Evolutionary conservation across 2,329 filamentous ascomycete genomes (phyloP).

Genomic region (Stagonosporopsis chrysanthemi): DNA sequence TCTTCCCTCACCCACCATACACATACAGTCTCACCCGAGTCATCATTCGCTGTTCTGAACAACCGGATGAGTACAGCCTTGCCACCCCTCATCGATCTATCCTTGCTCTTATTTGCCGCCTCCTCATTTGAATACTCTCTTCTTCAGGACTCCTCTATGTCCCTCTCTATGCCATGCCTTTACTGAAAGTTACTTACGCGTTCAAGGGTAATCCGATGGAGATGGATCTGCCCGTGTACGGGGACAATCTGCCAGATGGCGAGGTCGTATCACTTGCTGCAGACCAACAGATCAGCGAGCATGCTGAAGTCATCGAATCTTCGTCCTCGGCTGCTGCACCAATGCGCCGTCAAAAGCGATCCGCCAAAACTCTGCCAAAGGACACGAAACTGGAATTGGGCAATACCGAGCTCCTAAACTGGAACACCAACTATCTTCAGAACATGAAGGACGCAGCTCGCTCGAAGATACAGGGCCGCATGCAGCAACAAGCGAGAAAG

Average conservation of each 20-base stretch:
- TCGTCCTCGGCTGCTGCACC: conserved; percentile 52
- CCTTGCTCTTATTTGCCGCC: neutral
- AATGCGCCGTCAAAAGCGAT: conserved; percentile 48
- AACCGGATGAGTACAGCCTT: neutral
- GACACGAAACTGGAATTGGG: conserved; percentile 62
- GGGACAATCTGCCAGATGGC: conserved; percentile 44
- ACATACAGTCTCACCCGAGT: conserved; percentile 11
- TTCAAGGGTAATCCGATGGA: conserved; percentile 40
- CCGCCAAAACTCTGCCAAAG: conserved; percentile 52
- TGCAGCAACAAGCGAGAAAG: conserved; percentile 62
- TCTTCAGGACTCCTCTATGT: too few species aligned
- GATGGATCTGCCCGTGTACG: conserved; percentile 43
- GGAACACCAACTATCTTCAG: conserved; percentile 64
- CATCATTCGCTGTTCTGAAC: neutral
- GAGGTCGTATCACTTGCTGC: conserved; percentile 34
- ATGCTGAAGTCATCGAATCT: conserved; percentile 40
- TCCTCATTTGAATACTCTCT: too few species aligned
- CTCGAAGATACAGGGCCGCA: conserved; percentile 55
- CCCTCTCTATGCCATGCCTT: neutral
- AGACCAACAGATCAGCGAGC: conserved; percentile 20
- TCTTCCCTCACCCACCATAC: conserved; percentile 1
- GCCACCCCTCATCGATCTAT: neutral
- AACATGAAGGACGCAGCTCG: conserved; percentile 64
- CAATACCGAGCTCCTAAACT: conserved; percentile 64
- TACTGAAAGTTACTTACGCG: conserved; percentile 19